Evolutionary conservation across 805 yeast species (phyloP), one percentile per base, ranked within the genome.

Genomic region (Lipomyces starkeyi): DNA sequence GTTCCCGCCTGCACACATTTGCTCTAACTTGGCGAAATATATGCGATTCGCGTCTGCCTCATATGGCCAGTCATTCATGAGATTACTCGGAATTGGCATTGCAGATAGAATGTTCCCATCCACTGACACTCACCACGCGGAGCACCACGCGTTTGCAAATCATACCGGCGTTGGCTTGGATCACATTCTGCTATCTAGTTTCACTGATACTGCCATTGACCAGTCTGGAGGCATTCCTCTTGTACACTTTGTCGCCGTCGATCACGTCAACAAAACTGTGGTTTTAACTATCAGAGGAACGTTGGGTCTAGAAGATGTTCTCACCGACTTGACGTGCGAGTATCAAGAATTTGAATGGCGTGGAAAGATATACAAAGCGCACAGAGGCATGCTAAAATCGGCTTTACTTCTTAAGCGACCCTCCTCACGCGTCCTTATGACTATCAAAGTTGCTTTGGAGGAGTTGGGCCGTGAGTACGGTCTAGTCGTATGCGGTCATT

Each of bases 221-320:
- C 66, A 62, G n/a, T 62, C 71, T 6, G 73, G 75, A 17, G 77
- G 76, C 3, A 76, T 76, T 40, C 78, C 79, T 13, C 73, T 77
- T 37, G 74, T 76, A 8, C 76, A 76, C 59, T 77, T 76, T 59
- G 73, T 77, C 3, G 75, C 78, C 6, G 73, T 76, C 8, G 80
- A 77, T 64, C 78, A 77, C 29, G 73, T 69, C 20, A 73, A 76
- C 25, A 74, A 76, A 59, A 72, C 77, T 8, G 75, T 77, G 6
- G 79, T 78, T 2, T 67, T 77, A 27, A 78, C 80, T 3, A 74
- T 78, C 29, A 61, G 80, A 20, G 80, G 80, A 0, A 77, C 80
- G 8, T 63, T 76, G 59, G 80, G 79, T 3, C 68, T 78, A 6
- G 77, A 76, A 34, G 80, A 77, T 59, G 71, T 77, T 8, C 71